Evolutionary conservation across 768 basidiomycete species (phyloP), one percentile per base, ranked within the genome.

Genomic region (Tylopilus subfusipes): DNA sequence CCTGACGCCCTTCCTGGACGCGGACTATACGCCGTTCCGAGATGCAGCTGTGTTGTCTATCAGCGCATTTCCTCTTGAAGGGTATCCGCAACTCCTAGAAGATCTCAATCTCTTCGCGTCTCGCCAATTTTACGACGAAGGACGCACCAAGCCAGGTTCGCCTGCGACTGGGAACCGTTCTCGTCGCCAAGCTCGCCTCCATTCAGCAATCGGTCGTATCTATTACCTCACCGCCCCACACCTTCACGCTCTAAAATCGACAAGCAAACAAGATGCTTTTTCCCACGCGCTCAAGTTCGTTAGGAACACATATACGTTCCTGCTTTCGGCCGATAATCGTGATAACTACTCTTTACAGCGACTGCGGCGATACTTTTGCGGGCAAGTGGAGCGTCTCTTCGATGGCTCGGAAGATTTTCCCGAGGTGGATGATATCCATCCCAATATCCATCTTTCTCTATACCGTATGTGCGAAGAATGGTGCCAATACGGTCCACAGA

Each of bases 401-500:
- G 87, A 92, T 59, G 87, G 82, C 14, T 71, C 90, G 29, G 79
- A 84, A 3, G 77, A 77, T 31, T 75, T 92, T 27, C 84, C 85
- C 47, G 85, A 88, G 54, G 82, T 84, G 1, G 91, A 93, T 48
- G 78, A 85, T 65, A 82, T 90, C 48, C 84, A 88, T 2, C 74
- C 79, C 5, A 82, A 88, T 53, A 85, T 85, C 74, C 84, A 92
- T 63, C 78, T 94, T 8, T 79, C 86, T 3, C 71, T 96, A 30
- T 96, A 90, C 71, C 83, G 86, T 31, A 74, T 93, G 36, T 94
- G 92, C 60, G 92, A 95, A 69, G 92, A 94, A 63, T 97, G 94
- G 94, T 96, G 93, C 68, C 85, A 91, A 63, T 76, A 88, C 43
- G 93, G 91, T 6, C 79, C 83, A 29, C 84, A 90, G 61, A 78